Percentiles rank a stretch among this genome's conserved stretches.
phyloP scores from a whole-genome alignment of 371 early-diverging fungal genomes.

The Apophysomyces variabilis region DNA sequence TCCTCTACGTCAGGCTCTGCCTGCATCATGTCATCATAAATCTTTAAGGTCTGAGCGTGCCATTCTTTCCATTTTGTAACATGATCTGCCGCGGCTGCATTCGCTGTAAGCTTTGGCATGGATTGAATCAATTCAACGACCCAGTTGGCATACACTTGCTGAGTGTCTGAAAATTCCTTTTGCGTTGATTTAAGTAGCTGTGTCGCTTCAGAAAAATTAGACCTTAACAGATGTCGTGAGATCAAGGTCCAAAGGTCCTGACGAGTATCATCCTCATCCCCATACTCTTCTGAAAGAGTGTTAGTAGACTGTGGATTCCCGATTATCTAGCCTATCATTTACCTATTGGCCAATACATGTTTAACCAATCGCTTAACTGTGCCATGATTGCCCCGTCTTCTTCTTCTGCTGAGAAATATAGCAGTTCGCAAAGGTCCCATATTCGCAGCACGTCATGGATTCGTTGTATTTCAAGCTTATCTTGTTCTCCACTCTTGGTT shows the following conservation, averaged over 20 bases:
- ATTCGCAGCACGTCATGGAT: slow-evolving; percentile 9
- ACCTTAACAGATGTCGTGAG: slow-evolving; percentile 18
- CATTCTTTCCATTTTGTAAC: slow-evolving; percentile 14
- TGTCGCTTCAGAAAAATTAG: slow-evolving; percentile 18
- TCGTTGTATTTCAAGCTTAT: slow-evolving; percentile 1
- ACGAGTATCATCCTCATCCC: background rate
- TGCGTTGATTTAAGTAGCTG: slow-evolving; percentile 10
- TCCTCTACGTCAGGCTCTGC: background rate
- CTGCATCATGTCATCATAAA: background rate
- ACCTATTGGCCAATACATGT: slow-evolving; percentile 20
- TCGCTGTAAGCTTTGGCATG: background rate
- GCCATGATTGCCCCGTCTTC: slow-evolving; percentile 1
- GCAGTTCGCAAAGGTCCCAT: slow-evolving; percentile 16
- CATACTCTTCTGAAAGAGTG: slow-evolving; percentile 9
- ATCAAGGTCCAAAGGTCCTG: background rate
- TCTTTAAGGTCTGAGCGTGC: background rate
- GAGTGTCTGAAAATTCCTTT: background rate
- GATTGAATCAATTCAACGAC: background rate
- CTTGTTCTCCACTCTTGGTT: background rate
- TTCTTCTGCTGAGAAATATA: slow-evolving; percentile 16
- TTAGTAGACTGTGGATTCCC: too few relatives aligned
- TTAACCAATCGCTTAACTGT: slow-evolving; percentile 20
- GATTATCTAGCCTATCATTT: background rate
- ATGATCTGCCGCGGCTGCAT: background rate
- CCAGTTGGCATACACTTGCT: background rate